Conservation (phyloP, 129 eudicot species). For the Sambucus nigra region DNA sequence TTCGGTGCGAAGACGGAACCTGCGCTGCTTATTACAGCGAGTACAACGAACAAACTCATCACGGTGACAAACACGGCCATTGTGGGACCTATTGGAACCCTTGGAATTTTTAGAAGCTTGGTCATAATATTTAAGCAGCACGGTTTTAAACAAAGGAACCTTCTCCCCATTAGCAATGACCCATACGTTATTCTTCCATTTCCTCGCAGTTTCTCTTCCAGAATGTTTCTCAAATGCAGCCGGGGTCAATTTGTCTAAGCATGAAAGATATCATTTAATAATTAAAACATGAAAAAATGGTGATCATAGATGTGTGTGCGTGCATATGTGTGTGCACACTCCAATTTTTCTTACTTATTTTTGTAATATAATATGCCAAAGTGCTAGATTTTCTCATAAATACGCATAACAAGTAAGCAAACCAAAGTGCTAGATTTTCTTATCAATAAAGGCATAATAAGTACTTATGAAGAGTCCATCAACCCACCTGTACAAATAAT, state of each 20-base stretch:
- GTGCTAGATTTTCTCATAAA: too few species aligned
- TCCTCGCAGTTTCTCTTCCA: constrained; percentile 66
- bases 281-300: not conserved
- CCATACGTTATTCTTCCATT: constrained; percentile 75
- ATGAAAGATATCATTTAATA: not conserved
- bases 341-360: too few species aligned
- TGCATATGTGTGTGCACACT: too few species aligned
- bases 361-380: too few species aligned
- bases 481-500: too few species aligned
- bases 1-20: constrained; percentile 71
- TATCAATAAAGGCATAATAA: too few species aligned
- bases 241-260: constrained; percentile 54
- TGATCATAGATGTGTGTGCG: too few species aligned
- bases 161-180: constrained; percentile 67
- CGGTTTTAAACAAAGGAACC: constrained; percentile 51
- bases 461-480: too few species aligned
- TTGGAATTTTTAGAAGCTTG: constrained; percentile 29
- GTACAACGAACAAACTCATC: constrained; percentile 64
- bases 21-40: constrained; percentile 42
- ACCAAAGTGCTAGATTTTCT: too few species aligned
- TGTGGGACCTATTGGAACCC: constrained; percentile 38
- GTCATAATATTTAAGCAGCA: constrained; percentile 51
- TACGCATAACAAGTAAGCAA: too few species aligned
- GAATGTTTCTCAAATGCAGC: constrained; percentile 90
- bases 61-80: constrained; percentile 45